Evolutionary conservation across 306 rosid species (phyloP).

Genomic region (Dalbergia cochinchinensis): DNA sequence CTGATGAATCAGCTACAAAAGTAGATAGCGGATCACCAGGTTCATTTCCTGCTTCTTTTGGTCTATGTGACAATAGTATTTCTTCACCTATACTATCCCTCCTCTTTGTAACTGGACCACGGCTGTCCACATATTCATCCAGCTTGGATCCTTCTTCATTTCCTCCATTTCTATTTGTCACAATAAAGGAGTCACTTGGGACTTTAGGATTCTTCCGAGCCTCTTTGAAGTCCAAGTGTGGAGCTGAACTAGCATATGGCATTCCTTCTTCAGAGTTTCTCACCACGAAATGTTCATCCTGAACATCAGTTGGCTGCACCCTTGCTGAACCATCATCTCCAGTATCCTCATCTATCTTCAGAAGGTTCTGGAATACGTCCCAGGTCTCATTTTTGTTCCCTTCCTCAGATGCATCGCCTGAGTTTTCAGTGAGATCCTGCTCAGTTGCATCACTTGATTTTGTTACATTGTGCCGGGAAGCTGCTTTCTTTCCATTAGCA

Average conservation of each 20-base stretch:
- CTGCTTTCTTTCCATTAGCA: constrained; percentile 43
- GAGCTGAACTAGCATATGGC: constrained; percentile 43
- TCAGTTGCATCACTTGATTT: constrained; percentile 47
- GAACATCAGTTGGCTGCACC: constrained; percentile 48
- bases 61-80: constrained; percentile 50
- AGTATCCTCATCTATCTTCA: constrained; percentile 56
- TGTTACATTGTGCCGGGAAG: constrained; percentile 2
- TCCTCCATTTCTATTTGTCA: constrained; percentile 49
- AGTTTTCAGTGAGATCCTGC: constrained; percentile 40
- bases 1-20: constrained; percentile 50
- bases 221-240: constrained; percentile 49
- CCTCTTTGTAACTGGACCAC: constrained; percentile 46
- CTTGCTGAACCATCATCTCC: constrained; percentile 43
- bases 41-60: constrained; percentile 47
- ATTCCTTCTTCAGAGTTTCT: constrained; percentile 51
- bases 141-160: constrained; percentile 54
- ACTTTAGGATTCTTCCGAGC: constrained; percentile 52
- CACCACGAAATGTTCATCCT: constrained; percentile 54
- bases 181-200: constrained; percentile 59
- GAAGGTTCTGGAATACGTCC: constrained; percentile 57
- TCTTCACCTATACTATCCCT: constrained; percentile 52
- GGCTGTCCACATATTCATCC: constrained; percentile 52
- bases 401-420: constrained; percentile 39
- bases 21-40: constrained; percentile 51
- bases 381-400: constrained; percentile 52